Base-by-base conservation (phyloP, 106 monocot genomes). In the Dendrobium officinale region DNA sequence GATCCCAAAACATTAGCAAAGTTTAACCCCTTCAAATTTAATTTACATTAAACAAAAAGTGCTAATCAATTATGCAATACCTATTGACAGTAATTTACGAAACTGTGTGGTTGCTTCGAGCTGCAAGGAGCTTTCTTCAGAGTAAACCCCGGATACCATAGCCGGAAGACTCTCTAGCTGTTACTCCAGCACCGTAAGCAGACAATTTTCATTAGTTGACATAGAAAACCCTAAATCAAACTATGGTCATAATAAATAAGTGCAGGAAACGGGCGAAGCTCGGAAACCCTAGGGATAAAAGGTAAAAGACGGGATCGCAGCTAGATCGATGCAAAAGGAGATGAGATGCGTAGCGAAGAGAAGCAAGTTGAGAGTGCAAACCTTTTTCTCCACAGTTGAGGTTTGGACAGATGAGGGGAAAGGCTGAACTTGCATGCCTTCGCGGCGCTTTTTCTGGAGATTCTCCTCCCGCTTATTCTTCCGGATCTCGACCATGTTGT, bases 401-500 rank as follows among this genome's bases (percentile, higher is more conserved):
- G 64, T 20, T 26, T 84, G 84, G 70, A 44, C 20, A 41, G 82
- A 40, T 8, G 45, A 42, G 1, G 90, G 73, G 76, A 81, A 81
- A 42, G 79, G 77, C 61, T 85, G 85, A 27, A 84, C 48, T 68
- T 91, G 85, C 91, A 87, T 80, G 18, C 92, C 92, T 67, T 92
- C 91, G 5, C 91, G 85, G 45, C 91, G 77, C 87, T 89, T 89
- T 79, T 89, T 92, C 85, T 55, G 85, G 24, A 92, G 87, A 49
- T 86, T 89, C 88, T 92, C 88, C 47, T 89, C 89, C 72, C 88
- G 74, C 49, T 84, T 84, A 77, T 33, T 88, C 84, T 89, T 87
- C 13, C 89, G 92, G 84, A 92, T 92, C 88, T 88, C 92, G 15
- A 92, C 89, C 80, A 90, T 86, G 80, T 90, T 86, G 67, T 90